Conservation (phyloP, 768 basidiomycete genomes). For the Kwoniella dejecticola region DNA sequence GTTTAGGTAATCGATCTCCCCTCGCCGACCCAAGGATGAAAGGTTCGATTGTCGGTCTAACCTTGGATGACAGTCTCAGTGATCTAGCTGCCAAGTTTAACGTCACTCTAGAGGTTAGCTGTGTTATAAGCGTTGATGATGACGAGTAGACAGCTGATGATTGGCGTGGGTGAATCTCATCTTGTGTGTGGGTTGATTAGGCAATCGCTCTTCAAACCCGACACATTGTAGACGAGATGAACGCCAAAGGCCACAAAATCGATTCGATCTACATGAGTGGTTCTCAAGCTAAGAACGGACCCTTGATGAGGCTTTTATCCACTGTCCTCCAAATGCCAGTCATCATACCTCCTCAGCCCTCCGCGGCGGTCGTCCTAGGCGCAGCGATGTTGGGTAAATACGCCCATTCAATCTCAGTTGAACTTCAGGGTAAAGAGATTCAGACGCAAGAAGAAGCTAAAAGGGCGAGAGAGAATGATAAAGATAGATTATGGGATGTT, state of each 20-base stretch:
- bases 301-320: constrained; percentile 86
- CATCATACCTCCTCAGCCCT: constrained; percentile 73
- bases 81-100: constrained; percentile 91
- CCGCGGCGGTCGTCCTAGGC: constrained; percentile 84
- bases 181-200: constrained; percentile 33
- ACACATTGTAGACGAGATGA: constrained; percentile 90
- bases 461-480: constrained; percentile 59
- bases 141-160: not conserved
- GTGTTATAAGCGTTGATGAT: not conserved
- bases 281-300: constrained; percentile 85
- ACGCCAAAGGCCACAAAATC: constrained; percentile 79
- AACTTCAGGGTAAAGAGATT: constrained; percentile 55
- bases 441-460: constrained; percentile 55
- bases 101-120: constrained; percentile 70
- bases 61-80: constrained; percentile 70
- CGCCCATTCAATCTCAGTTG: constrained; percentile 64
- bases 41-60: constrained; percentile 84
- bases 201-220: constrained; percentile 91
- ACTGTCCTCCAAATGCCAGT: constrained; percentile 80
- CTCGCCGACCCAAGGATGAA: constrained; percentile 94
- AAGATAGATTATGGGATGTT: constrained; percentile 78
- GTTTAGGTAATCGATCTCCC: constrained; percentile 89
- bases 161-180: too few relatives aligned
- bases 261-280: constrained; percentile 84
- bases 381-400: constrained; percentile 91